Evolutionary conservation across 805 yeast genomes (phyloP), one percentile per base, ranked within the genome.

Genomic region (Saccharomycopsis schoenii): DNA sequence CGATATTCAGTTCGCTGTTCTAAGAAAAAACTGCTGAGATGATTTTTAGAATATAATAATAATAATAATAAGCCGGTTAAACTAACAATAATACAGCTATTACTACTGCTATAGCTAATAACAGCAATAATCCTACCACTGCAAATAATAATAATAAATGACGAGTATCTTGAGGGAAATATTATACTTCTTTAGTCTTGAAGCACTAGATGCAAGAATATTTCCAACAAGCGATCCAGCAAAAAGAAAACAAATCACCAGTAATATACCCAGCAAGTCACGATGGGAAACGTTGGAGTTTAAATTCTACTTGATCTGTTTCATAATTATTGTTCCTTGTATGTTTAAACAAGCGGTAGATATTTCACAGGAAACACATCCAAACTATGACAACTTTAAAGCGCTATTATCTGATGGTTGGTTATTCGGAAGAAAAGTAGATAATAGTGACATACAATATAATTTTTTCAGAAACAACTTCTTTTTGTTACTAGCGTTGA

Each of bases 381-480:
- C 87, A 11, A 90, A 90, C 69, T 93, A 86, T 69, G 78, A 80
- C 19, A 75, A 76, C 57, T 90, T 80, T 68, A 80, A 80, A 65
- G 79, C 82, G 57, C 74, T 85, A 43, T 75, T 93, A 58, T 78
- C 86, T 36, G 77, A 83, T 5, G 98, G 99, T 4, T 93, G 98
- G 98, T 74, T 91, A 67, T 82, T 86, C 69, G 97, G 96, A 9
- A 75, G 97, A 29, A 87, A 86, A 72, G 96, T 90, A 51, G 99
- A 94, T 71, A 92, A 93, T 70, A 87, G 96, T 4, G 99, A 94
- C 70, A 77, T 79, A 39, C 99, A 94, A 72, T 94, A 93, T 69
- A 73, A 89, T 29, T 89, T 91, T 68, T 90, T 94, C 70, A 80
- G 99, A 67, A 86, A 88, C 69, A 91, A 91, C 69, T 77, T 93